Base-by-base conservation (phyloP, 2,329 filamentous ascomycete species). In the Xylaria sp. region DNA sequence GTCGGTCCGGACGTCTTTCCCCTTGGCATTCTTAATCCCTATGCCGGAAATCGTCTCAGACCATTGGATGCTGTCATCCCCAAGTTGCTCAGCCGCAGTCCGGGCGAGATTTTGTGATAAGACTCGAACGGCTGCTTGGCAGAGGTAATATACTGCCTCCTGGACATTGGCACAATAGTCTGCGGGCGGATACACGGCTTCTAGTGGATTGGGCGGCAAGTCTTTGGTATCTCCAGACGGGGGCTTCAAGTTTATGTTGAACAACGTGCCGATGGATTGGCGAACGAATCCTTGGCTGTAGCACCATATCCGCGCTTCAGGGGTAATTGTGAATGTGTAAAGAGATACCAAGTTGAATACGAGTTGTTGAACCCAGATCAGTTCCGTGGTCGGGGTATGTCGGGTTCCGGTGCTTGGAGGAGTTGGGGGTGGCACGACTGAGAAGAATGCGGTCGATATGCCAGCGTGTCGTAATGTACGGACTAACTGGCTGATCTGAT, bases 81-180 rank as follows among this genome's bases (percentile, higher is more conserved):
- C 47, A 9, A 73, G 64, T 33, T 49, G 52, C 28, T 63, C 47
- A 2, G 63, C 54, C 1, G 67, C 62, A 2, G 51, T 54, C 6
- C 50, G 61, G 14, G 68, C 64, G 4, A 72, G 28, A n/a, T 66
- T 64, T 4, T 68, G 66, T 2, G 65, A 59, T 1, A 74, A 21
- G 4, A 68, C 70, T 25, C 70, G 81, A 23, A 76, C 69, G 7
- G 79, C 75, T 12, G 81, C 79, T 17, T 77, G 78, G 58, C 77
- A 73, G 8, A 86, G 67, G 70, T 85, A 85, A 65, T 79, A 78
- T 12, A 76, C 73, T 5, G 84, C 76, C 35, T 82, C 80, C 9
- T 69, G 64, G 15, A 82, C 72, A 64, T 78, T 77, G 0, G 80
- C 77, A 64, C 84, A 86, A 1, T 80, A 80, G 25, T 76, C 74